A percentile compares a stretch with the other conserved stretches of the same genome.
These are phyloP conservation scores for Ophiostoma perfectum DNA, from an alignment of 2,329 filamentous ascomycete genomes.

Conservation along the genomic window DNA sequence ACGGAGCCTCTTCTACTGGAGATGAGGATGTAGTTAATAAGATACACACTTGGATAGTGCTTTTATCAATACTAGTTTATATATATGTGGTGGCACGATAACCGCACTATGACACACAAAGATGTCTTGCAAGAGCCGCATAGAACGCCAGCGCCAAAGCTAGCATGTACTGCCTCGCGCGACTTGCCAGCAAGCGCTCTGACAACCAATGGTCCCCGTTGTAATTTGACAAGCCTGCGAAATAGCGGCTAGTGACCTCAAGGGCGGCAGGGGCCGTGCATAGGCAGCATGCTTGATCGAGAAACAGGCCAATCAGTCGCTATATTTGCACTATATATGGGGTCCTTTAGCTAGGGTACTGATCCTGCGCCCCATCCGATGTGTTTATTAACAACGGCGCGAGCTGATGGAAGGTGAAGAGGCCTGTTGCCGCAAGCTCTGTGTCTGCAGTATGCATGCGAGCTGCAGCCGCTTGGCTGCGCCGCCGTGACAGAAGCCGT, in stretches of 20 bases:
- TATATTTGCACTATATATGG: not conserved
- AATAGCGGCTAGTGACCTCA: not conserved
- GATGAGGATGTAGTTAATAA: too few species aligned
- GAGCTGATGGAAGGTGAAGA: not conserved
- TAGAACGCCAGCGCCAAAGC: too few species aligned
- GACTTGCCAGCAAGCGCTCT: not conserved
- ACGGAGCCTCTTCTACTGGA: too few species aligned
- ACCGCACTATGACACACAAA: too few species aligned
- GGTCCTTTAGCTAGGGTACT: not conserved
- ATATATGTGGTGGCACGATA: too few species aligned
- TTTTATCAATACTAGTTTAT: too few species aligned
- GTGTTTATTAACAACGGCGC: not conserved
- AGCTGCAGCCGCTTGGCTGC: not conserved
- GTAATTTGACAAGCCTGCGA: not conserved
- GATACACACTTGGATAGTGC: too few species aligned
- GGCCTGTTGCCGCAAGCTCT: too few species aligned
- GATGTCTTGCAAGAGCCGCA: too few species aligned
- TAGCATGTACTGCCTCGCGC: too few species aligned
- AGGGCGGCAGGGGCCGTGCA: constrained; percentile 5
- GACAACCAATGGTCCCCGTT: not conserved
- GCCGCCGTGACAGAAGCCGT: too few species aligned
- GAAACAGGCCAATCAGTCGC: not conserved
- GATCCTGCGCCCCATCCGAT: not conserved
- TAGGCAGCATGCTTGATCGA: not conserved
- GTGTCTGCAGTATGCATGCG: not conserved